Evolutionary conservation across 768 basidiomycete genomes (phyloP), one percentile per base, ranked within the genome.

Genomic region (Rubroboletus pulcherrimus): DNA sequence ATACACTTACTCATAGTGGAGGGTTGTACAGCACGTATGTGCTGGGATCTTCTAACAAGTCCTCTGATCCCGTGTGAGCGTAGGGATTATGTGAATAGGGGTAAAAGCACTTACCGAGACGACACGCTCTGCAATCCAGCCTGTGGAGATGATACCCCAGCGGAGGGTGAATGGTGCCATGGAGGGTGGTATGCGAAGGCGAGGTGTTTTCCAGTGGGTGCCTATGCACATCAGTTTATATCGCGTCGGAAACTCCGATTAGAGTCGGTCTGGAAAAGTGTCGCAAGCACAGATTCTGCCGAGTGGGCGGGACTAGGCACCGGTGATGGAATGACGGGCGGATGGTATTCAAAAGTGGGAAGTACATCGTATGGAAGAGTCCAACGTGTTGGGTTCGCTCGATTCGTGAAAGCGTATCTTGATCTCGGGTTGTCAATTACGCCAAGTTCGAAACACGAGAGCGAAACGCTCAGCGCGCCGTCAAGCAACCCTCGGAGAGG

Each of bases 61-160:
- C 29, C 38, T 24, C 29, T 31, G 17, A 35, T 31, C 53, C 31
- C 31, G 19, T 29, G 24, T 49, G 19, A 63, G 29, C 30, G 35
- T 37, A 34, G 5, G 1, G 4, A 43, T 21, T 21, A 3, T 47
- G 24, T 34, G 5, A 21, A 50, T 14, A 41, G 40, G 34, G 26
- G 15, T 8, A 15, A 21, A 15, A 19, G 7, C n/a, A 47, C 69
- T 56, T 39, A 77, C 79, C 67, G 71, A 73, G 45, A 76, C 15
- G 19, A 34, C 31, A 35, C 26, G 9, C 15, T 35, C 31, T 24
- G 33, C 14, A 30, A 30, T 11, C 48, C n/a, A 31, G 8, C 26
- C 37, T 19, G 21, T 43, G 6, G 21, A 41, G 14, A 51, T 26
- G 33, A 46, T 46, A 4, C 14, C 11, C 33, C 29, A 40, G 33